Conservation (phyloP, 2,329 filamentous ascomycete species). For the Neocucurbitaria cava region DNA sequence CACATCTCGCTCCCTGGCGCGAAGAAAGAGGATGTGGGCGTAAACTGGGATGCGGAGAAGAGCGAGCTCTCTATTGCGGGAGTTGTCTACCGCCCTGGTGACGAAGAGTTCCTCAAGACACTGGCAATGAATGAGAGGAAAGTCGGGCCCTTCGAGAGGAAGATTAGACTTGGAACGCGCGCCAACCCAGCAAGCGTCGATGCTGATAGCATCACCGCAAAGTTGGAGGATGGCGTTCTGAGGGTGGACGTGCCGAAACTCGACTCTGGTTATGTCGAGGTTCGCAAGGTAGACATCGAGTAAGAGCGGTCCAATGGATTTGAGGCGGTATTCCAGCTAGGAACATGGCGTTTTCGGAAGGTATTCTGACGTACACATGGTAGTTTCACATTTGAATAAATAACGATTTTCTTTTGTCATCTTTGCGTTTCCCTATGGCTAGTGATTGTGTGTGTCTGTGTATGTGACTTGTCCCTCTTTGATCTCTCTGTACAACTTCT, state of each 20-base stretch:
- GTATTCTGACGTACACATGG: not conserved
- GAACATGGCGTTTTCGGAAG: not conserved
- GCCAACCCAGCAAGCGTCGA: slow-evolving; percentile 69
- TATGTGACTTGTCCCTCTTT: not conserved
- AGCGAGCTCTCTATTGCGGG: slow-evolving; percentile 72
- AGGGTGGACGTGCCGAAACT: slow-evolving; percentile 78
- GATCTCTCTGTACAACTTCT: not conserved
- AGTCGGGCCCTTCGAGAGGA: slow-evolving; percentile 77
- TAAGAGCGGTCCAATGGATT: slow-evolving; percentile 29
- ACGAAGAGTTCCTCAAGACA: slow-evolving; percentile 70
- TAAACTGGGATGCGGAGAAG: slow-evolving; percentile 77
- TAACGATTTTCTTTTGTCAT: not conserved
- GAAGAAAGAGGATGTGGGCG: slow-evolving; percentile 77
- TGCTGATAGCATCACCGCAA: slow-evolving; percentile 71
- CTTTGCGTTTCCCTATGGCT: too few relatives aligned
- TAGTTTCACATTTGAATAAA: not conserved
- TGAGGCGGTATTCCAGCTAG: not conserved
- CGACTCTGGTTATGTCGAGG: slow-evolving; percentile 64
- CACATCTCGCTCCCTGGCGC: slow-evolving; percentile 79
- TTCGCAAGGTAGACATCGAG: slow-evolving; percentile 61
- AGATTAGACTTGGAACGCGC: slow-evolving; percentile 65
- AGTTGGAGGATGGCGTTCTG: slow-evolving; percentile 79
- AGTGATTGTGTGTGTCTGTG: not conserved
- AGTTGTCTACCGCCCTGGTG: slow-evolving; percentile 74
- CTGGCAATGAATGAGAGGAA: slow-evolving; percentile 71